Percentiles rank a stretch among this genome's conserved stretches.
Evolutionary conservation across 495 filamentous ascomycete species (phyloP).

Genomic region (Penicillium manginii): DNA sequence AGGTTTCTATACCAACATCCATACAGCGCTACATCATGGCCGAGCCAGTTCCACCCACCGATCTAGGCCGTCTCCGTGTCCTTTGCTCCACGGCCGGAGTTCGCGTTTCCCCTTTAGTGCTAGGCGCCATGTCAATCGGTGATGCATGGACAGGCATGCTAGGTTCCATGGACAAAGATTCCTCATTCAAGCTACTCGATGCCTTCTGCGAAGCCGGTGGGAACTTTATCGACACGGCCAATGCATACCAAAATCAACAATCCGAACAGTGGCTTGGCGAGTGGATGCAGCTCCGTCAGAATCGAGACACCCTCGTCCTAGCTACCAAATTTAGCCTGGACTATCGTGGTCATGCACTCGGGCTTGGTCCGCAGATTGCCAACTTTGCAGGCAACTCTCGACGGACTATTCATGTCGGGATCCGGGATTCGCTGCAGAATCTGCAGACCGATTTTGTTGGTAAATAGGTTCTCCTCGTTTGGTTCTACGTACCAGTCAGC

Average conservation of each 20-base stretch:
- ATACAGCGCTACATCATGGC: background rate
- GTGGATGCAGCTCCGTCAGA: conserved; percentile 19
- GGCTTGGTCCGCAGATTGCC: conserved; percentile 42
- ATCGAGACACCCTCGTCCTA: conserved; percentile 35
- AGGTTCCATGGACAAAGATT: conserved; percentile 41
- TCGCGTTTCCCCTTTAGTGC: conserved; percentile 56
- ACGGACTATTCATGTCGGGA: conserved; percentile 58
- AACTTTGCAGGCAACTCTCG: conserved; percentile 62
- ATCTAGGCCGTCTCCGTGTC: conserved; percentile 57
- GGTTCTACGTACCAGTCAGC: background rate
- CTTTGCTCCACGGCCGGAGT: conserved; percentile 58
- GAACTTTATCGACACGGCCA: conserved; percentile 47
- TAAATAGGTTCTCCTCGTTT: background rate
- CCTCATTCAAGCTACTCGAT: conserved; percentile 47
- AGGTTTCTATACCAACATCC: background rate
- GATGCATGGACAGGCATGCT: conserved; percentile 47
- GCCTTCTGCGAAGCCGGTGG: conserved; percentile 44
- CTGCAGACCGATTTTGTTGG: conserved; percentile 67
- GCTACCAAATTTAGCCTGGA: conserved; percentile 72
- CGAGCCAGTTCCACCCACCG: conserved; percentile 24
- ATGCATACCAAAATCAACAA: conserved; percentile 13
- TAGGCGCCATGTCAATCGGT: conserved; percentile 63
- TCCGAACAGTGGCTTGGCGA: conserved; percentile 14
- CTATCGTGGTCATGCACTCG: conserved; percentile 24
- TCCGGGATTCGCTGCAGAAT: conserved; percentile 60